A percentile compares a stretch with the other conserved stretches of the same genome.
These are phyloP conservation scores for Dendrocalamus sinicus DNA, from an alignment of 176 grass and related monocot species.

Conservation along the genomic window DNA sequence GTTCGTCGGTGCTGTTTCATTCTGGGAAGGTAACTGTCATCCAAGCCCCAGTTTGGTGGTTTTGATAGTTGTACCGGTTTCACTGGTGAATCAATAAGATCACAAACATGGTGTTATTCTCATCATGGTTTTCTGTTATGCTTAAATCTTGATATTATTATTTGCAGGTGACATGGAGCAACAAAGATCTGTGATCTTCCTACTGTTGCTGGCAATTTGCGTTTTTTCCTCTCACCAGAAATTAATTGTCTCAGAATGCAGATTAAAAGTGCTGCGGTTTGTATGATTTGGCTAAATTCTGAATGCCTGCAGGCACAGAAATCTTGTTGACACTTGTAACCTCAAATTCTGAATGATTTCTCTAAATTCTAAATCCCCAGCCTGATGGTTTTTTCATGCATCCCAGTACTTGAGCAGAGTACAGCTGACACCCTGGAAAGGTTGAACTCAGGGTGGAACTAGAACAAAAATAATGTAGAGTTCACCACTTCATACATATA, in stretches of 20 bases:
- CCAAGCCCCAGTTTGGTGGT: slow-evolving; percentile 1
- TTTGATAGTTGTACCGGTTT: not conserved
- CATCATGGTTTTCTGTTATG: not conserved
- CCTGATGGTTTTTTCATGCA: not conserved
- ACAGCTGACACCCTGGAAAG: not conserved
- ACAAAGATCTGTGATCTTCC: not conserved
- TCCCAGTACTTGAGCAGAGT: not conserved
- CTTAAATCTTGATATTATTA: not conserved
- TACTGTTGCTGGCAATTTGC: not conserved
- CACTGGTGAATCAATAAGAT: not conserved
- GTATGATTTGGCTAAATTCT: not conserved
- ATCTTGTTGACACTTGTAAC: not conserved
- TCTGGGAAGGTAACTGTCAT: slow-evolving; percentile 19
- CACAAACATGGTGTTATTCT: not conserved
- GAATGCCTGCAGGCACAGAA: not conserved
- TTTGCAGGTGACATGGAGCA: not conserved
- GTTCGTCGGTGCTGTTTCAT: slow-evolving; percentile 38
- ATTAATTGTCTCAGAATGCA: not conserved
- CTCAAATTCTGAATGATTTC: not conserved
- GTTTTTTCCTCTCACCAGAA: not conserved
- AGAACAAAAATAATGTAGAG: not conserved
- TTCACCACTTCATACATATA: too few species aligned
- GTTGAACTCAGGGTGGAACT: not conserved
- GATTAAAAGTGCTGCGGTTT: not conserved
- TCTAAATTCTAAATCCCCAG: not conserved